Conservation (phyloP, 2,329 filamentous ascomycete genomes). For the Chaetomium sp. region DNA sequence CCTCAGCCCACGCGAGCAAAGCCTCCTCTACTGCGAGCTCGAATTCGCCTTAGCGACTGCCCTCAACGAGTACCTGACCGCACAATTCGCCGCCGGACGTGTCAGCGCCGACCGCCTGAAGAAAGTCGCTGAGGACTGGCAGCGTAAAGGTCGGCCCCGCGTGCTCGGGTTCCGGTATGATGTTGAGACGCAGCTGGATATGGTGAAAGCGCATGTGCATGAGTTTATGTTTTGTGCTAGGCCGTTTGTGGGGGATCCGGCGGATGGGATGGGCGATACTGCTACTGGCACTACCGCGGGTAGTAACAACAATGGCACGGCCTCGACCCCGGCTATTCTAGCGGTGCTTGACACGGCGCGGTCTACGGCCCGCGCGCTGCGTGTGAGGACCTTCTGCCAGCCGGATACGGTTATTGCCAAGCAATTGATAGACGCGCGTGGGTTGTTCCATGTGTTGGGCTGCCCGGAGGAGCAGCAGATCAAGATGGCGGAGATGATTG, state of each 20-base stretch:
- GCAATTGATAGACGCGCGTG: constrained; percentile 49
- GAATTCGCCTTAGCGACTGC: constrained; percentile 48
- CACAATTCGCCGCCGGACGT: constrained; percentile 50
- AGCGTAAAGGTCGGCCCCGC: constrained; percentile 45
- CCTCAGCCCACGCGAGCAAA: constrained; percentile 50
- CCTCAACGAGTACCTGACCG: constrained; percentile 46
- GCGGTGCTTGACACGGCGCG: constrained; percentile 48
- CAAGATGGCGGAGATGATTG: constrained; percentile 43
- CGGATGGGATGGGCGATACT: too few species aligned
- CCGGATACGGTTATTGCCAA: constrained; percentile 53
- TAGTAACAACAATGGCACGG: constrained; percentile 10
- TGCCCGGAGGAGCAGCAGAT: constrained; percentile 38
- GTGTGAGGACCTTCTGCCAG: constrained; percentile 51
- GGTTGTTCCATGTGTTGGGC: constrained; percentile 44
- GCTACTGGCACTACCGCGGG: too few species aligned
- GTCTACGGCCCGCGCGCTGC: constrained; percentile 45
- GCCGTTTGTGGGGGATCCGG: too few species aligned
- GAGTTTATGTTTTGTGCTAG: constrained; percentile 44
- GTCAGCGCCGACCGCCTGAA: constrained; percentile 46
- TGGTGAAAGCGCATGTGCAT: constrained; percentile 43
- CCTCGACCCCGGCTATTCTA: constrained; percentile 35
- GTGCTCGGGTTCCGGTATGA: constrained; percentile 55
- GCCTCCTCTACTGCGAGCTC: constrained; percentile 53
- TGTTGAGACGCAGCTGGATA: constrained; percentile 53
- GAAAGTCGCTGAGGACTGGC: constrained; percentile 46